These are phyloP conservation scores for Plantago lanceolata DNA, from an alignment of 305 asterid genomes.

Conservation along the genomic window DNA sequence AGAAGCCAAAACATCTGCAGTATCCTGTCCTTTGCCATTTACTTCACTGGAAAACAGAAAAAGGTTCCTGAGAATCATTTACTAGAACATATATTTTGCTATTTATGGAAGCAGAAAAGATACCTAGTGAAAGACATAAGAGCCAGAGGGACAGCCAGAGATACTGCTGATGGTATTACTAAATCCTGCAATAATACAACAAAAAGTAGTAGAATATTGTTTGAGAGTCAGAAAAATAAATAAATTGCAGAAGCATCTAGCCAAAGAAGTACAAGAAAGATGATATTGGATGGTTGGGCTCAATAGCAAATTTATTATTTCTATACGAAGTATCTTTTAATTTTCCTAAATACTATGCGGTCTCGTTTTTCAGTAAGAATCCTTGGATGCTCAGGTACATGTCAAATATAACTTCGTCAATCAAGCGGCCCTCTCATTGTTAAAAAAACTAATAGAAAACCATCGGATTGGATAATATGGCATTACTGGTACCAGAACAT, in stretches of 20 bases:
- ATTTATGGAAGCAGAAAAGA: constrained; percentile 15
- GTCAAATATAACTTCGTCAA: background rate
- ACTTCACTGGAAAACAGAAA: constrained; percentile 63
- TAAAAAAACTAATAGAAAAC: too few species aligned
- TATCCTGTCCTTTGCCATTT: constrained; percentile 57
- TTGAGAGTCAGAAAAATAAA: constrained; percentile 1
- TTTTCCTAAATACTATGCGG: background rate
- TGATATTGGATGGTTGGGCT: background rate
- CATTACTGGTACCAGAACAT: too few species aligned
- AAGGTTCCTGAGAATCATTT: constrained; percentile 17
- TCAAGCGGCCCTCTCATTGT: too few species aligned
- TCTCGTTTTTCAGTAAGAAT: constrained; percentile 7
- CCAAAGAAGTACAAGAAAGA: constrained; percentile 10
- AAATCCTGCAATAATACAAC: constrained; percentile 51
- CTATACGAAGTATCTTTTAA: background rate
- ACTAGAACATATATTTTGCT: constrained; percentile 3
- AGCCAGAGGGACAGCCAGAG: constrained; percentile 90
- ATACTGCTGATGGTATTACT: constrained; percentile 59
- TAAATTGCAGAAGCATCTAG: background rate
- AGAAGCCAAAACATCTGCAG: constrained; percentile 67
- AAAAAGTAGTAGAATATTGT: background rate
- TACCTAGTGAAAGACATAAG: constrained; percentile 95
- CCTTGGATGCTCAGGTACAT: background rate
- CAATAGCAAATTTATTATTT: background rate
- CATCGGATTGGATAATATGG: too few species aligned